Evolutionary conservation across 345 rosid genomes (phyloP), one percentile per base, ranked within the genome.

Genomic region (Aurinia saxatilis): DNA sequence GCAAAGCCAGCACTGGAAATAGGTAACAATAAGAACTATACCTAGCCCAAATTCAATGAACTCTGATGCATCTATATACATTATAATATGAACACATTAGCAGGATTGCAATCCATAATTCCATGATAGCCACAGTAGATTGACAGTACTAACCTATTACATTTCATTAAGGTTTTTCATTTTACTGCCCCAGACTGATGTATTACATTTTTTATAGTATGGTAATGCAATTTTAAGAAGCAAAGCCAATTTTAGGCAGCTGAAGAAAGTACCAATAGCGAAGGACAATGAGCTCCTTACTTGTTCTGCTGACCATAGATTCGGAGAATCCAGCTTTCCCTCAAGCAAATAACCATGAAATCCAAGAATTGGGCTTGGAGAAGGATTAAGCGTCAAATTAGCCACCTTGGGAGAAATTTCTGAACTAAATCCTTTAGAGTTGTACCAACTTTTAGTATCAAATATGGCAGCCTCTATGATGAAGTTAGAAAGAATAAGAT

Each of bases 221-320:
- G 25, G 53, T 34, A 60, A 3, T 41, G 10, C 15, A 68, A 41
- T 34, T 40, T 27, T 14, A 31, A 47, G 48, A 62, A 62, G 50
- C 57, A 54, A 57, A 58, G n/a, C 33, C 39, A 50, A 39, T 15
- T 46, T 5, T 50, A 60, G 35, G 63, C 10, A 14, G 52, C 57
- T 62, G 48, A 47, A 70, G 51, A 30, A 38, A 62, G 25, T 16
- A 61, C 30, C 45, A 30, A 54, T 17, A 70, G n/a, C 2, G 1
- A 51, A 42, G 34, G 50, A 61, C 6, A 45, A 23, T 39, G 67
- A 49, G 54, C 55, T 77, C 56, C 93, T 84, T 62, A 87, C 98
- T 64, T 85, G 84, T 77, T 92, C 96, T 9, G 97, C 95, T 57
- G 96, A 90, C 98, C 98, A 92, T 50, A 92, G 90, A 79, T 74